Conservation (phyloP, 495 filamentous ascomycete species). For the Aspergillus biplanus region DNA sequence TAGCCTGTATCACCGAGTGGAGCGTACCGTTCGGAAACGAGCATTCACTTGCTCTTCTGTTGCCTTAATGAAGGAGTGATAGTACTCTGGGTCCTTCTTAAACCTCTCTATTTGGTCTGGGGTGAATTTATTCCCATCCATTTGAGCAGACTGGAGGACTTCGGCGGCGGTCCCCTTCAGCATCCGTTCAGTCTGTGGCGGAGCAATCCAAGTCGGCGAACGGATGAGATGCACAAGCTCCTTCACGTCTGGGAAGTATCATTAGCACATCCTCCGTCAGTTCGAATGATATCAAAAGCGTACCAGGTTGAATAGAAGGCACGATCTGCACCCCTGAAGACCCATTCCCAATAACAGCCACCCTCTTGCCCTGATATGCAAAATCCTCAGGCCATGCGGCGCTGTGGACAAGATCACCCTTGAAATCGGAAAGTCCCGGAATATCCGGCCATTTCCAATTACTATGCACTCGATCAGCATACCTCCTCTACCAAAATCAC, state of each 20-base stretch:
- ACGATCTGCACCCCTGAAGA: conserved; percentile 56
- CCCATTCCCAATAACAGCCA: conserved; percentile 54
- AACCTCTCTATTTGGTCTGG: conserved; percentile 37
- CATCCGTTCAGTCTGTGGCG: conserved; percentile 3
- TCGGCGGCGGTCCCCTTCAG: background rate
- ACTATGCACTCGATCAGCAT: conserved; percentile 13
- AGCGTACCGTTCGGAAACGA: conserved; percentile 22
- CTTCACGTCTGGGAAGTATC: conserved; percentile 24
- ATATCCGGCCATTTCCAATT: conserved; percentile 56
- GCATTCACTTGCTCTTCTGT: conserved; percentile 46
- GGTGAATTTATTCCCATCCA: conserved; percentile 26
- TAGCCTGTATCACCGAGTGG: conserved; percentile 27
- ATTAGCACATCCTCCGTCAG: background rate
- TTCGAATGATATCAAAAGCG: background rate
- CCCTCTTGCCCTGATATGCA: conserved; percentile 46
- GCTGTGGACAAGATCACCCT: conserved; percentile 51
- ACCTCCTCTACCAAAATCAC: background rate
- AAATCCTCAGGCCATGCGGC: conserved; percentile 46
- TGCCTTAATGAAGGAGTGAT: conserved; percentile 39
- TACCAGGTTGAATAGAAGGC: conserved; percentile 52
- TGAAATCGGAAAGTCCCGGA: conserved; percentile 45
- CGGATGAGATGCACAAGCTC: conserved; percentile 35
- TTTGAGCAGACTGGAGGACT: conserved; percentile 13
- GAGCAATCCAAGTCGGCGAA: conserved; percentile 25
- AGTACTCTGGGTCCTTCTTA: conserved; percentile 26